Evolutionary conservation across 192 early-diverging fungal species (phyloP).

Genomic region (Linnemannia zychae): DNA sequence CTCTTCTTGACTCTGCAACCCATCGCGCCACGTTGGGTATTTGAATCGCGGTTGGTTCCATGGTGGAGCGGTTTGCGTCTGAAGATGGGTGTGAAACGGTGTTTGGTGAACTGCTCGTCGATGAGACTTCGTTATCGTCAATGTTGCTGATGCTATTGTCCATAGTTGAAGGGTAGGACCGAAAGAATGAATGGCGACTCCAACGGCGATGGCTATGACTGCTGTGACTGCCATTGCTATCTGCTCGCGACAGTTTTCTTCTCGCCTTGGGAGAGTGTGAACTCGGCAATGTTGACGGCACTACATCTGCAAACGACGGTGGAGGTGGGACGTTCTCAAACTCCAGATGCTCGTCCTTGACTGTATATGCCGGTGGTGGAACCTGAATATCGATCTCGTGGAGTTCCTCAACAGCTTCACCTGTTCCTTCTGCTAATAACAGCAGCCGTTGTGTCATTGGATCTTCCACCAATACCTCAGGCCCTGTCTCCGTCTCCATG

Average conservation of each 20-base stretch:
- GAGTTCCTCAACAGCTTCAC: background rate
- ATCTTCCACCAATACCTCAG: background rate
- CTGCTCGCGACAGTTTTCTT: background rate
- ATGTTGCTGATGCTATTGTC: background rate
- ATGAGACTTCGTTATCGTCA: background rate
- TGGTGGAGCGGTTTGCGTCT: background rate
- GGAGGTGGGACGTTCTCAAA: conserved; percentile 5
- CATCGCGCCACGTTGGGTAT: conserved; percentile 5
- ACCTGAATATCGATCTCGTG: background rate
- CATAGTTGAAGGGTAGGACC: background rate
- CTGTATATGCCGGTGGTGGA: background rate
- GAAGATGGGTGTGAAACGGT: background rate
- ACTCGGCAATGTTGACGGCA: background rate
- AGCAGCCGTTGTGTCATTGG: conserved; percentile 9
- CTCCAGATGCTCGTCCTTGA: conserved; percentile 12
- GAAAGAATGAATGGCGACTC: background rate
- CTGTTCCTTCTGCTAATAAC: background rate
- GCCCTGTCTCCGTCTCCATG: background rate
- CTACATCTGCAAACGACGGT: background rate
- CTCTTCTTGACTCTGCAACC: conserved; percentile 1
- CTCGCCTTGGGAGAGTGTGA: background rate
- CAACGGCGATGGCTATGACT: background rate
- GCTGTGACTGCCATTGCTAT: background rate
- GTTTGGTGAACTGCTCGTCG: background rate
- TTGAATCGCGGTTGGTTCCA: background rate